A percentile compares a stretch with the other conserved stretches of the same genome.
Conservation (phyloP, 1,139 yeast genomes). For the Suhomyces guaymorum region DNA sequence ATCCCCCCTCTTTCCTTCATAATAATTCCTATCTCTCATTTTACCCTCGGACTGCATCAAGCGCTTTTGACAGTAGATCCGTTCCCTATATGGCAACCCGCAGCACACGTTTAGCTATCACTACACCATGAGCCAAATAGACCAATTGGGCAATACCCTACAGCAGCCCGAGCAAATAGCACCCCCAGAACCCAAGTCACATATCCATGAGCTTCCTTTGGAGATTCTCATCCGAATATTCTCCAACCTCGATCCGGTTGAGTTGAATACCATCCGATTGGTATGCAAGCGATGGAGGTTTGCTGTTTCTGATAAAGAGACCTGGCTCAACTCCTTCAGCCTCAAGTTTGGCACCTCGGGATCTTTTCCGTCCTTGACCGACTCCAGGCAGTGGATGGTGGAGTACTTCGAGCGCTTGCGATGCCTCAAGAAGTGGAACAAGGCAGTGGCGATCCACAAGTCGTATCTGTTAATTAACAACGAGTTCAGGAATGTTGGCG, state of each 20-base stretch:
- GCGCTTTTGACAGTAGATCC: neutral
- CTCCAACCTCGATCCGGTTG: conserved; percentile 56
- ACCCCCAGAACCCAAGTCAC: conserved; percentile 2
- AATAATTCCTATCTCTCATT: no score
- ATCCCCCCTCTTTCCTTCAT: no score
- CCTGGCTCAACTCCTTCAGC: conserved; percentile 62
- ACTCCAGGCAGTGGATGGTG: conserved; percentile 52
- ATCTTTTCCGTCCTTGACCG: conserved; percentile 57
- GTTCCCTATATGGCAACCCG: neutral
- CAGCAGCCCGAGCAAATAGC: neutral
- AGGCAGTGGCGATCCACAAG: conserved; percentile 37
- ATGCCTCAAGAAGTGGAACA: conserved; percentile 52
- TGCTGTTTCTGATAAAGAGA: conserved; percentile 55
- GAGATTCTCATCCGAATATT: conserved; percentile 60
- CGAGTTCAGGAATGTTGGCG: conserved; percentile 28
- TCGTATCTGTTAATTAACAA: conserved; percentile 34
- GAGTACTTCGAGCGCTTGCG: conserved; percentile 55
- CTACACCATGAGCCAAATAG: conserved; percentile 4
- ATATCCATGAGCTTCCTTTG: conserved; percentile 49
- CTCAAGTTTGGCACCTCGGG: conserved; percentile 43
- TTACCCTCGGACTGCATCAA: neutral
- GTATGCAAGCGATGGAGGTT: conserved; percentile 57
- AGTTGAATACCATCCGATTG: conserved; percentile 48
- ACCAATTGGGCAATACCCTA: conserved; percentile 12
- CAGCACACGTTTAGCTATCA: neutral